These are phyloP conservation scores for Diphasiastrum complanatum DNA, from an alignment of 83 land plant genomes.

Conservation along the genomic window DNA sequence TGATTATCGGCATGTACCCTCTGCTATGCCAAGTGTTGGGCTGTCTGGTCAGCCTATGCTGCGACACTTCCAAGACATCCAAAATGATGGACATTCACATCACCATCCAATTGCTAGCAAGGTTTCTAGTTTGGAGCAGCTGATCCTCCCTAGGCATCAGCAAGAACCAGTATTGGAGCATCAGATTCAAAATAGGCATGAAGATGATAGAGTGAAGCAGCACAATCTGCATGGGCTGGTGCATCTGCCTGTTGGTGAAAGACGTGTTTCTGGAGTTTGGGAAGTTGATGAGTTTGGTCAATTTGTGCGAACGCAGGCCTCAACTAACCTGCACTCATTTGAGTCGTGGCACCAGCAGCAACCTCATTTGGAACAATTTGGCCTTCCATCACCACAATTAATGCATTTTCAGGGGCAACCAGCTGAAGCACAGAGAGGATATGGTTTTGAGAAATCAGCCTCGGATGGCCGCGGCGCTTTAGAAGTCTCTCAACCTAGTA, in stretches of 20 bases:
- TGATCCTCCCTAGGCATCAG: constrained; percentile 21
- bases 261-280: constrained; percentile 37
- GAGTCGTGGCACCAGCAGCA: constrained; percentile 27
- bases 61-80: too few relatives aligned
- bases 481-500: too few relatives aligned
- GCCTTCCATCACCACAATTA: too few relatives aligned
- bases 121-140: constrained; percentile 21
- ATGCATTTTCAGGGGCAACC: too few relatives aligned
- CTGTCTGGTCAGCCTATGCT: constrained; percentile 18
- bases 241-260: constrained; percentile 23
- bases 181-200: too few relatives aligned
- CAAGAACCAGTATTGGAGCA: too few relatives aligned
- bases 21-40: neutral
- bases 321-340: constrained; percentile 20
- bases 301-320: constrained; percentile 31
- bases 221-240: neutral
- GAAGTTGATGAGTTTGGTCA: constrained; percentile 42
- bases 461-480: too few relatives aligned
- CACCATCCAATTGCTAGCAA: too few relatives aligned
- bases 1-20: constrained; percentile 12
- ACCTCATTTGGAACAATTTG: constrained; percentile 12
- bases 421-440: too few relatives aligned
- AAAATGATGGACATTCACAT: too few relatives aligned
- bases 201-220: too few relatives aligned
- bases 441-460: too few relatives aligned